These are phyloP conservation scores for Chaetomium olivaceum DNA, from an alignment of 2,329 filamentous ascomycete species.

Conservation along the genomic window DNA sequence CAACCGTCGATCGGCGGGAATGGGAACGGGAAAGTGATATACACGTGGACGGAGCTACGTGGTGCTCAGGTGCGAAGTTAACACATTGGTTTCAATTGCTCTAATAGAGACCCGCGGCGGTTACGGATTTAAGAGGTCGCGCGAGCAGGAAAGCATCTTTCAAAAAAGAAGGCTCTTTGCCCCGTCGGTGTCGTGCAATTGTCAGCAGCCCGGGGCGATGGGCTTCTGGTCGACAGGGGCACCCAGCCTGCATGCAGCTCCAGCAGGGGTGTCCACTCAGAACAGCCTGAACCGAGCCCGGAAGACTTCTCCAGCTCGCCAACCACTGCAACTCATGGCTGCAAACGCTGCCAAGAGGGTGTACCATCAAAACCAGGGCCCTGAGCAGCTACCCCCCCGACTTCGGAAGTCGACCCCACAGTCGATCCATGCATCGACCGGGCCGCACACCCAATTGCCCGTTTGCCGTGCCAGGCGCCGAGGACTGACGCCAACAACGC, in stretches of 20 bases:
- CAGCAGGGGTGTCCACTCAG: not conserved
- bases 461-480: not conserved
- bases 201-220: conserved; percentile 20
- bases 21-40: not conserved
- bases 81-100: not conserved
- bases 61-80: not conserved
- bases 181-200: conserved; percentile 14
- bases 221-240: conserved; percentile 5
- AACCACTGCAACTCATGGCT: not conserved
- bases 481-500: not conserved
- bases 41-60: not conserved
- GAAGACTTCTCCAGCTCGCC: not conserved
- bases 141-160: not conserved
- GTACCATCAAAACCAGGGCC: conserved; percentile 9
- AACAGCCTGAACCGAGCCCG: not conserved
- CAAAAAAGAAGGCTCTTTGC: not conserved
- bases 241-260: conserved; percentile 25
- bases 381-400: conserved; percentile 19
- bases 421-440: not conserved
- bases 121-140: not conserved
- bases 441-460: not conserved
- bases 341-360: not conserved
- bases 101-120: not conserved
- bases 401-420: conserved; percentile 19
- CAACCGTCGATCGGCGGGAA: conserved; percentile 2